These are phyloP conservation scores for Fragaria ananassa DNA, from an alignment of 306 rosid species.

Conservation along the genomic window DNA sequence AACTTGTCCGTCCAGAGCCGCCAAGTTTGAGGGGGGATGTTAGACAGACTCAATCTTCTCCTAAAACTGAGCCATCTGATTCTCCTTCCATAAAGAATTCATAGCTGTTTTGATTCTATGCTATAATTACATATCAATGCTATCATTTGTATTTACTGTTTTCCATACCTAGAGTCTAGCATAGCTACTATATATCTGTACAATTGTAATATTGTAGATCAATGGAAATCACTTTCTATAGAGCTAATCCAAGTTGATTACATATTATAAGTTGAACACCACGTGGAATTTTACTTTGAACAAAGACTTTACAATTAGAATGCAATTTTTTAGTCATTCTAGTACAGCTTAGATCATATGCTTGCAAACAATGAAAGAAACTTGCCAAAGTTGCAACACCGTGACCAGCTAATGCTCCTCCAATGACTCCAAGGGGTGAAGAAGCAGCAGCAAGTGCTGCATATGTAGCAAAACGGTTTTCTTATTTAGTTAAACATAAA, in stretches of 20 bases:
- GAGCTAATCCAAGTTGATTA: not conserved
- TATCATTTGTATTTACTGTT: too few relatives aligned
- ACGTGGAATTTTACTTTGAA: not conserved
- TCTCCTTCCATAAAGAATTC: too few relatives aligned
- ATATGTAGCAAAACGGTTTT: slow-evolving; percentile 20
- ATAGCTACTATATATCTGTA: too few relatives aligned
- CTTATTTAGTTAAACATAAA: slow-evolving; percentile 3
- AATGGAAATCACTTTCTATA: too few relatives aligned
- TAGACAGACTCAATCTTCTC: too few relatives aligned
- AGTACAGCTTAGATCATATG: not conserved
- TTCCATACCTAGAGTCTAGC: too few relatives aligned
- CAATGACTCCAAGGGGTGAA: slow-evolving; percentile 94
- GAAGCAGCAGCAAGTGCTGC: slow-evolving; percentile 98
- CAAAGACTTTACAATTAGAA: not conserved
- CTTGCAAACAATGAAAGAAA: not conserved
- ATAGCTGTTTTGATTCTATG: too few relatives aligned
- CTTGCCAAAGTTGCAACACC: slow-evolving; percentile 90
- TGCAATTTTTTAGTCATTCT: not conserved
- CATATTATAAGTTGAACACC: not conserved
- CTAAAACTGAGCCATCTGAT: too few relatives aligned
- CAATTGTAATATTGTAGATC: too few relatives aligned
- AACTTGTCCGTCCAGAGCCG: too few relatives aligned
- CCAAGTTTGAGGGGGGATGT: too few relatives aligned
- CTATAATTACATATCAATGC: too few relatives aligned
- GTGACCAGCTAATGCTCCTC: slow-evolving; percentile 91